These are phyloP conservation scores for Endothia cerciana DNA, from an alignment of 2,329 filamentous ascomycete species.

Conservation along the genomic window DNA sequence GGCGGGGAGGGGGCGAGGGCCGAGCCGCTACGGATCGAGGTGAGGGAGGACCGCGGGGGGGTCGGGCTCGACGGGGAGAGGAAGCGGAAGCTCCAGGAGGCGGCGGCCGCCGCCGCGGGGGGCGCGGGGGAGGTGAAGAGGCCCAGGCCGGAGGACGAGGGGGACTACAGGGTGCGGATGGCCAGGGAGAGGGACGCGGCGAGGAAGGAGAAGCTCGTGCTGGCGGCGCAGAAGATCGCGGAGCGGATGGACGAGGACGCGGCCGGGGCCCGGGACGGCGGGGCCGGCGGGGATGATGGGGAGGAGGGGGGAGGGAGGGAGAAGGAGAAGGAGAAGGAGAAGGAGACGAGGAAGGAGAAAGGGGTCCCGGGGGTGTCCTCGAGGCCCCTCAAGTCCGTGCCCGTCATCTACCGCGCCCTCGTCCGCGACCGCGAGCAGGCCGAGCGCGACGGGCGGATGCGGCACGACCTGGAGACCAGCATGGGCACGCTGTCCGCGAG, in stretches of 20 bases:
- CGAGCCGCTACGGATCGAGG: constrained; percentile 75
- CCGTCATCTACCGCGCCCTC: constrained; percentile 79
- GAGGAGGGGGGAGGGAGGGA: constrained; percentile 32
- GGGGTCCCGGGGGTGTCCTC: constrained; percentile 36
- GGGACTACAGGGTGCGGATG: constrained; percentile 74
- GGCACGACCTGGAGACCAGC: constrained; percentile 65
- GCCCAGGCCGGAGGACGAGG: constrained; percentile 61
- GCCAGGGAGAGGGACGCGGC: constrained; percentile 71
- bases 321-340: constrained; percentile 33
- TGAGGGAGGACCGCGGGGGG: constrained; percentile 81
- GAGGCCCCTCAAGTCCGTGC: constrained; percentile 67
- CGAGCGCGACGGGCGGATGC: constrained; percentile 68
- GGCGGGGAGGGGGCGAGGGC: constrained; percentile 38
- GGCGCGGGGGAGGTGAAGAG: constrained; percentile 58
- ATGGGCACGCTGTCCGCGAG: constrained; percentile 54
- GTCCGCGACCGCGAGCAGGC: constrained; percentile 70
- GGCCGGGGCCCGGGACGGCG: background rate
- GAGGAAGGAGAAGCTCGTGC: constrained; percentile 69
- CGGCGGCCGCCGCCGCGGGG: constrained; percentile 49
- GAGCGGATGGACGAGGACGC: constrained; percentile 68
- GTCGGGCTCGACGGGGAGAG: constrained; percentile 84
- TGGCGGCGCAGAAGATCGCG: constrained; percentile 80
- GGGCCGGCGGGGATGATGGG: constrained; percentile 21
- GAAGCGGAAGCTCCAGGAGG: constrained; percentile 75
- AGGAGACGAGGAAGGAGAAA: constrained; percentile 37